Base-by-base conservation (phyloP, 1,139 yeast genomes). In the Hyphopichia khmerensis region DNA sequence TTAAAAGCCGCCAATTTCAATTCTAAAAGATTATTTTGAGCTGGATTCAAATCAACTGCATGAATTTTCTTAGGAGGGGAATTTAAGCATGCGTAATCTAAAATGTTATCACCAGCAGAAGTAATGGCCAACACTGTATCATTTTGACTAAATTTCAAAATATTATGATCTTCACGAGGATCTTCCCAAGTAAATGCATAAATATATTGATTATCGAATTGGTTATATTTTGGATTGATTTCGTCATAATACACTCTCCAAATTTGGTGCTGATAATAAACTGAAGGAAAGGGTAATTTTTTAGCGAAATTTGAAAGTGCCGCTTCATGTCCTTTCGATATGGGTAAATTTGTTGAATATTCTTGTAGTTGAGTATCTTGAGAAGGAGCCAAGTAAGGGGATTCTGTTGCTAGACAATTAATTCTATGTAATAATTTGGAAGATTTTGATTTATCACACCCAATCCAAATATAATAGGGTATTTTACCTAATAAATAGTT, bases 171-270 rank as follows among this genome's bases (percentile, higher is more conserved):
- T 63, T 85, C 95, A 44, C 86, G 75, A 29, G 95, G 95, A 59
- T 87, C 95, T 64, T 87, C 96, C 96, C 96, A 87, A 9, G 95
- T 87, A 64, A 87, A 87, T 3, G 95, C 91, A 58, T 87, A 87
- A 45, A 87, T 87, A 61, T 85, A 87, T 64, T 86, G 90, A 58
- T 84, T 75, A 46, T 77, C 80, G 69, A 87, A 87, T 60, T 86
- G 91, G 39, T 77, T 78, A 57, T 84, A 84, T 54, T 77, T 77
- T 10, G 85, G 80, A 53, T 80, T 80, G 51, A 79, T 64, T 53
- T 84, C 91, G 62, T 87, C 89, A 56, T 82, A 87, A 64, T 82
- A 87, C 33, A 86, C 90, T 57, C 95, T 75, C 85, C 91, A 86
- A 19, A 81, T 73, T 59, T 86, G 87, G 43, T 65, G 71, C 63